phyloP scores from a whole-genome alignment of 805 yeast species.

The Candida nanaspora region DNA sequence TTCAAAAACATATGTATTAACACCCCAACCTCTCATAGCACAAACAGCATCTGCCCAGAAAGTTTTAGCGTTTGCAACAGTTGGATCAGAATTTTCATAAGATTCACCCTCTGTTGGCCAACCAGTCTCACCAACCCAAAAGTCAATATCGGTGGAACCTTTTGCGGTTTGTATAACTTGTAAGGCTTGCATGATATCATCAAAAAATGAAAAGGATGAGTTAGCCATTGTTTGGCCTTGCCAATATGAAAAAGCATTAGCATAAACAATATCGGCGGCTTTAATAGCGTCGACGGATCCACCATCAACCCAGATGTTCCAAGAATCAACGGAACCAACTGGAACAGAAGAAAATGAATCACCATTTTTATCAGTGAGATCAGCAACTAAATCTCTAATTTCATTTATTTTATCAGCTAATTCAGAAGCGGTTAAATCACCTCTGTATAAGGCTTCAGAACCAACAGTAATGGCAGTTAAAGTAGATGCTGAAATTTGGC shows the following conservation, averaged over 20 bases:
- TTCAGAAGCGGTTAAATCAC: constrained; percentile 66
- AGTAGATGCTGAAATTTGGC: constrained; percentile 59
- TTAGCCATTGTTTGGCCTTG: constrained; percentile 86
- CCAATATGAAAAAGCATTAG: constrained; percentile 98
- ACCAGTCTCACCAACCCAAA: constrained; percentile 98
- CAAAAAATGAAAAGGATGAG: constrained; percentile 87
- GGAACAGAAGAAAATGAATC: constrained; percentile 60
- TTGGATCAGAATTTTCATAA: constrained; percentile 61
- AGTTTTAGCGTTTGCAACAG: constrained; percentile 61
- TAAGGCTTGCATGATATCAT: constrained; percentile 96
- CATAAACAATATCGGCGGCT: constrained; percentile 80
- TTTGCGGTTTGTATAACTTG: constrained; percentile 80
- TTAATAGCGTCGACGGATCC: constrained; percentile 60
- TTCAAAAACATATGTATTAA: constrained; percentile 88
- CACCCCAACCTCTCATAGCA: constrained; percentile 93
- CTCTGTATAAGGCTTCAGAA: constrained; percentile 92
- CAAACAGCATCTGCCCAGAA: constrained; percentile 89
- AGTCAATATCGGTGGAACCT: constrained; percentile 78
- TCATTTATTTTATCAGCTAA: constrained; percentile 63
- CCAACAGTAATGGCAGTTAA: constrained; percentile 83
- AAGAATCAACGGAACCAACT: constrained; percentile 94
- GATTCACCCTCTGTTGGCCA: constrained; percentile 88
- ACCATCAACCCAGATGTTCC: constrained; percentile 88
- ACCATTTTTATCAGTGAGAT: constrained; percentile 74
- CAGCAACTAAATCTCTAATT: constrained; percentile 51